phyloP scores from a whole-genome alignment of 371 early-diverging fungal species.

The Mortierella sp. region DNA sequence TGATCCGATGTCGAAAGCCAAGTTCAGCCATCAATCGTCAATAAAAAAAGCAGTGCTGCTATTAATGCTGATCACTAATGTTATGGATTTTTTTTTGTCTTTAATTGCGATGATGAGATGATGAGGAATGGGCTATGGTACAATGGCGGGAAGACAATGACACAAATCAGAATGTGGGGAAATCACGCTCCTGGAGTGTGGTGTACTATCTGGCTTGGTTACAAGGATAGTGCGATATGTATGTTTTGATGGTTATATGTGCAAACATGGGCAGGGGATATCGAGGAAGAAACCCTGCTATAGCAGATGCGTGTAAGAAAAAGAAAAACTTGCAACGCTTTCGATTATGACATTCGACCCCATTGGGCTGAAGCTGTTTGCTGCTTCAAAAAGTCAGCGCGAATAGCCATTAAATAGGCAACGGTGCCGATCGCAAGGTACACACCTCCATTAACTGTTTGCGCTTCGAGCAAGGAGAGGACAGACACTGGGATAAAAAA shows the following conservation, averaged over 20 bases:
- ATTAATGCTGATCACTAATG: neutral
- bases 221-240: no score
- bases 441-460: constrained; percentile 42
- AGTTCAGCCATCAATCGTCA: neutral
- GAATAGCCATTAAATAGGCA: constrained; percentile 45
- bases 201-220: no score
- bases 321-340: no score
- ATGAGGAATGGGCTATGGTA: constrained; percentile 1
- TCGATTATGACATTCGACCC: constrained; percentile 28
- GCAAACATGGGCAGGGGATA: neutral
- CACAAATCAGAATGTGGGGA: neutral
- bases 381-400: constrained; percentile 35
- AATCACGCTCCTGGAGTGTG: no score
- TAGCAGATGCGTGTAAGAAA: no score
- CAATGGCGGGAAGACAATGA: neutral
- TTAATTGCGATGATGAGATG: neutral
- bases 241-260: neutral
- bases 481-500: constrained; percentile 43
- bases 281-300: neutral
- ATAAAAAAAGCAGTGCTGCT: neutral
- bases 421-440: constrained; percentile 46
- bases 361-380: constrained; percentile 6
- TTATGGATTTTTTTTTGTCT: no score
- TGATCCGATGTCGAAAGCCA: neutral
- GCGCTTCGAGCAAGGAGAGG: constrained; percentile 32